A percentile compares a stretch with the other conserved stretches of the same genome.
phyloP scores from a whole-genome alignment of 306 rosid genomes.

The Alnus glutinosa region DNA sequence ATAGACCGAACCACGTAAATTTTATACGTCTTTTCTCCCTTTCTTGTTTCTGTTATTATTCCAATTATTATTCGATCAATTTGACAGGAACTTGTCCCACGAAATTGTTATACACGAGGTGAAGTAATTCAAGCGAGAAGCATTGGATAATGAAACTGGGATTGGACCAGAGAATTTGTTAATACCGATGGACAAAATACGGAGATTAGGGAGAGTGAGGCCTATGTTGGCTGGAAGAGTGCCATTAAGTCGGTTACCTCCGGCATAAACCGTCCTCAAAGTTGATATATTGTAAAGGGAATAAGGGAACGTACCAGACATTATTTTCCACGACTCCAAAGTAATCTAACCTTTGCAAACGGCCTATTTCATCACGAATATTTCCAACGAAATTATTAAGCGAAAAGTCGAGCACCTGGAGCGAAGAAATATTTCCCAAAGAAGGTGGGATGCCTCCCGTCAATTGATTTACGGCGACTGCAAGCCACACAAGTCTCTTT shows the following conservation, averaged over 20 bases:
- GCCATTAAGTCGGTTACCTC: slow-evolving; percentile 8
- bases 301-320: slow-evolving; percentile 34
- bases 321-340: neutral
- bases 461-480: slow-evolving; percentile 10
- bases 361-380: slow-evolving; percentile 37
- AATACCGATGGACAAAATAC: neutral
- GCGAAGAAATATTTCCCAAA: slow-evolving; percentile 41
- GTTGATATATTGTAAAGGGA: slow-evolving; percentile 44
- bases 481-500: slow-evolving; percentile 8
- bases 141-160: slow-evolving; percentile 38
- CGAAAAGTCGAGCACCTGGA: neutral
- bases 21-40: too few species aligned
- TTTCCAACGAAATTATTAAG: slow-evolving; percentile 21
- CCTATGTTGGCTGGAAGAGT: slow-evolving; percentile 41
- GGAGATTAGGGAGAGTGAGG: slow-evolving; percentile 34
- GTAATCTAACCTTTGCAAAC: neutral
- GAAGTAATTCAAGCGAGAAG: slow-evolving; percentile 11
- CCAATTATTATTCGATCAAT: too few species aligned
- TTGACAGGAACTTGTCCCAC: slow-evolving; percentile 11
- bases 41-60: too few species aligned
- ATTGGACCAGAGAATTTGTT: slow-evolving; percentile 37
- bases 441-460: slow-evolving; percentile 36
- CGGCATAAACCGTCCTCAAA: neutral
- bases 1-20: too few species aligned
- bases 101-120: neutral